Base-by-base conservation (phyloP, 805 yeast genomes). In the Spathaspora sp. region DNA sequence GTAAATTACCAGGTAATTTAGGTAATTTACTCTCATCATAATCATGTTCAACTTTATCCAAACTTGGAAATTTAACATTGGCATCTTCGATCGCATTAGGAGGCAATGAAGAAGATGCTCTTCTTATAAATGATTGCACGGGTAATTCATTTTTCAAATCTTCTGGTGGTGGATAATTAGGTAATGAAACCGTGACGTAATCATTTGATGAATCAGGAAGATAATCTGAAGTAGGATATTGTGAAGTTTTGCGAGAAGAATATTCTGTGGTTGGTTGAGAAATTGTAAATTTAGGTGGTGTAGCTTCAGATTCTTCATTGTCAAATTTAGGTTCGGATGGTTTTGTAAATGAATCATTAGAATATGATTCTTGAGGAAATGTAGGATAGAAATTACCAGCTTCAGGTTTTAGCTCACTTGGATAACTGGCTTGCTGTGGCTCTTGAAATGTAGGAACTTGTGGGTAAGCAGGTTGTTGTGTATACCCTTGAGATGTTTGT, bases 41-140 rank as follows among this genome's bases (percentile, higher is more conserved):
- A 11, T 50, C 43, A 26, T 39, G 38, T 35, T 53, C 56, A 11
- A 53, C 58, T 16, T 46, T 48, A 29, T 52, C 54, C 29, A 55
- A 48, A 19, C 51, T 49, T 14, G 58, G 58, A 18, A 44, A 55
- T 23, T 47, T 53, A 5, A 31, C 35, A 28, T 38, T 49, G 5
- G 58, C 58, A 26, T 53, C 54, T 42, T 55, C 58, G 44, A 44
- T 40, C n/a, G 57, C 57, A 39, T 49, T 32, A 3, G 51, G 47
- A 3, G 53, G 53, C 7, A 55, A 17, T 8, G 55, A 31, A n/a
- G 56, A 48, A n/a, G 52, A 44, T 12, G 52, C 53, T 31, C 56
- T 46, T 43, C 56, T 46, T 2, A 50, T 20, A 20, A 29, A 18
- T 23, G 49, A 14, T 31, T 23, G 17, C 18, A 38, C 23, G 1